phyloP scores from a whole-genome alignment of 1,284 basidiomycete species.

The Fomitopsis palustris region DNA sequence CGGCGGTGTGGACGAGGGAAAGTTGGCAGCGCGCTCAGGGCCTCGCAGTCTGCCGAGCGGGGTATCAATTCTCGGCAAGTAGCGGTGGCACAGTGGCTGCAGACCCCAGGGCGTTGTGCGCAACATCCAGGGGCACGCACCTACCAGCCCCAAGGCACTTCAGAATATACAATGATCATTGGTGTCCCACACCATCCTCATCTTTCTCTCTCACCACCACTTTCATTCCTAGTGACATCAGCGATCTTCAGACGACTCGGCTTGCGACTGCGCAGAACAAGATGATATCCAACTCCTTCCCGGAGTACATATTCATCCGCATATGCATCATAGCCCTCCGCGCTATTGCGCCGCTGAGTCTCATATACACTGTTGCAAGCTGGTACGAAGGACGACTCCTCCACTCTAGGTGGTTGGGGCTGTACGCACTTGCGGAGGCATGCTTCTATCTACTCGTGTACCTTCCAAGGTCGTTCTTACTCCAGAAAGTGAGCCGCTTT shows the following conservation, averaged over 20 bases:
- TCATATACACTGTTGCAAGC: slow-evolving; percentile 35
- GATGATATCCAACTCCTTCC: slow-evolving; percentile 35
- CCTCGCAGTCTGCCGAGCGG: neutral
- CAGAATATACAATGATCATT: no score
- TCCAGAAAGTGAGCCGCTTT: slow-evolving; percentile 44
- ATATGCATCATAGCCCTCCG: slow-evolving; percentile 43
- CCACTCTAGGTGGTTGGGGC: slow-evolving; percentile 28
- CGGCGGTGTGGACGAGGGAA: slow-evolving; percentile 4
- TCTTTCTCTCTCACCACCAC: neutral
- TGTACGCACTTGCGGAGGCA: slow-evolving; percentile 40
- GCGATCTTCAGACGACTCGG: neutral
- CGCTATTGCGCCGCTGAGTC: slow-evolving; percentile 46
- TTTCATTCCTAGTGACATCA: neutral
- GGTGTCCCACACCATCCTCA: no score
- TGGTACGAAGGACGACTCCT: slow-evolving; percentile 25
- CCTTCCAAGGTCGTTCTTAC: slow-evolving; percentile 36
- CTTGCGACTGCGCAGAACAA: neutral
- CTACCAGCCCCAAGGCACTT: neutral
- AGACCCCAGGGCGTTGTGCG: neutral
- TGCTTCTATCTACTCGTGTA: slow-evolving; percentile 49
- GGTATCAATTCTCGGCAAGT: neutral
- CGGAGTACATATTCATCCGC: slow-evolving; percentile 55
- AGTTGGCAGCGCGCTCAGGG: neutral
- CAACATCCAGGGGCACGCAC: neutral
- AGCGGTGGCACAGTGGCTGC: neutral